phyloP scores from a whole-genome alignment of 768 basidiomycete species.

The Amanita brunnescens region DNA sequence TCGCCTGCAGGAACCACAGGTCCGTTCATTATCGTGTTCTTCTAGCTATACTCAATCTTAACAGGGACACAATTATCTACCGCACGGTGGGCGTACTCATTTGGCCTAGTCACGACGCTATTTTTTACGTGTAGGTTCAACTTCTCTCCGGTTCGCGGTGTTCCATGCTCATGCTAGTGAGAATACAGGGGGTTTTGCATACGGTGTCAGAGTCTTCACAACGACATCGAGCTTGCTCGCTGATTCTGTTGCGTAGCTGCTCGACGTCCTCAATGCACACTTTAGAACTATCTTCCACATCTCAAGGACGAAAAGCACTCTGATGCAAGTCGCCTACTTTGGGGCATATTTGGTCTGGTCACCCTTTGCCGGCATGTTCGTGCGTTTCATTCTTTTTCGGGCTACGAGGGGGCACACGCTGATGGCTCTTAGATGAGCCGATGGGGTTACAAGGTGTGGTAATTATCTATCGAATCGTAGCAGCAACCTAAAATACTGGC shows the following conservation, averaged over 20 bases:
- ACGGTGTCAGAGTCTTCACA: conserved; percentile 37
- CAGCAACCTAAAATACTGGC: not conserved
- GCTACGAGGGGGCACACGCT: conserved; percentile 1
- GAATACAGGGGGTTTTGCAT: conserved; percentile 54
- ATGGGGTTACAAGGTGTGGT: conserved; percentile 53
- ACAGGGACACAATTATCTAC: conserved; percentile 35
- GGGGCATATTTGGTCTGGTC: conserved; percentile 58
- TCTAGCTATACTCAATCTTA: not conserved
- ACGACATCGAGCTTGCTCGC: conserved; percentile 13
- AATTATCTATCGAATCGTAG: not conserved
- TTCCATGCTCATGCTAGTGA: not conserved
- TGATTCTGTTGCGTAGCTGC: conserved; percentile 31
- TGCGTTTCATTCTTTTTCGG: conserved; percentile 22
- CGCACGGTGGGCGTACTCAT: conserved; percentile 47
- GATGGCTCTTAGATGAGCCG: conserved; percentile 39
- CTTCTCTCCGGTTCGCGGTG: not conserved
- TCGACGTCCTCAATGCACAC: conserved; percentile 63
- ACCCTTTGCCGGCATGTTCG: conserved; percentile 48
- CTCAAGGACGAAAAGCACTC: conserved; percentile 60
- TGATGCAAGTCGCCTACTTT: conserved; percentile 69
- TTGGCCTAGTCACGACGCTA: conserved; percentile 60
- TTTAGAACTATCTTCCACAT: conserved; percentile 66
- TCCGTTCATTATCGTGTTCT: not conserved
- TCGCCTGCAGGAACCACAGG: conserved; percentile 1
- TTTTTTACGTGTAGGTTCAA: conserved; percentile 58